Evolutionary conservation across 129 eudicot genomes (phyloP), one percentile per base, ranked within the genome.

Genomic region (Pittosporum tobira): DNA sequence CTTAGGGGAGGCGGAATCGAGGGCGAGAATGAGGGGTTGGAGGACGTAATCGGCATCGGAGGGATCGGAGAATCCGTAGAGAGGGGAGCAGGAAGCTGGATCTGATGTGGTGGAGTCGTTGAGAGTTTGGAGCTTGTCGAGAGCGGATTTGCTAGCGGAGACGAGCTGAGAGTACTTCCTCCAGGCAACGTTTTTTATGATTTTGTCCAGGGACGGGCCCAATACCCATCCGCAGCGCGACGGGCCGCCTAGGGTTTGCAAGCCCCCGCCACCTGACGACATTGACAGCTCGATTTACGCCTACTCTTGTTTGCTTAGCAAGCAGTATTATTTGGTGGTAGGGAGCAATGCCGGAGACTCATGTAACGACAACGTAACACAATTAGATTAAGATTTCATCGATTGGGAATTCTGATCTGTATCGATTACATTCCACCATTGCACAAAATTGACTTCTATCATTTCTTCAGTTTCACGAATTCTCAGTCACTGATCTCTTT

Each of bases 141-240:
- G 82, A 11, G 88, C 85, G 38, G 99, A 81, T 77, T 86, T 91
- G 63, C 78, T 81, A 72, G 90, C 84, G 47, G 94, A 36, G 28
- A 91, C 99, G 69, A 91, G 84, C 64, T 83, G 80, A 28, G 94
- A 77, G 80, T 91, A 96, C 46, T 87, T 91, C 4, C 99, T 72
- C 99, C 99, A 91, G 46, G 99, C 94, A 26, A 77, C 99, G 52
- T 91, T 91, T 67, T 91, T 91, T 62, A 91, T 76, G 80, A 91
- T 91, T 80, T 91, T 91, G 76, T 91, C 99, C 18, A 91, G 87
- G 14, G 94, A 86, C 10, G 96, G 96, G 16, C 99, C 99, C 21
- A 86, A 77, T 26, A 91, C 68, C 84, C 95, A 72, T 42, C 99
- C 99, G 49, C 94, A 81, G 11, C 88, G 96, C 12, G 99, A 80